phyloP scores from a whole-genome alignment of 1,284 basidiomycete genomes.

The Inonotus obliquus region DNA sequence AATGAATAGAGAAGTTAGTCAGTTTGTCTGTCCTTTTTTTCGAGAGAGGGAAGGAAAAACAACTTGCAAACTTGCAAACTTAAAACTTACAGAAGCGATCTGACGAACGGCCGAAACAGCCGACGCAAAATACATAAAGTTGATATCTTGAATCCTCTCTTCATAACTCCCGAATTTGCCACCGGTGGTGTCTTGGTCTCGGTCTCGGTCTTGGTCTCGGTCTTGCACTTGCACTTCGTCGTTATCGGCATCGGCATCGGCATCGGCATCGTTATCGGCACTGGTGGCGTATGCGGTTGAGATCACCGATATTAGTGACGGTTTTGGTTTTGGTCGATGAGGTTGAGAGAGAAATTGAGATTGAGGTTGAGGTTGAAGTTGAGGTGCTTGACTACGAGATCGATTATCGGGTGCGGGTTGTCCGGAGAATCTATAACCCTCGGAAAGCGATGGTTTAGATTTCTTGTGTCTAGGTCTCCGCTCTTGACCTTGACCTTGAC shows the following conservation, averaged over 20 bases:
- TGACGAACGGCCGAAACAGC: conserved; percentile 41
- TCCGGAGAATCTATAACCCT: neutral
- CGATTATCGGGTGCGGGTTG: too few relatives aligned
- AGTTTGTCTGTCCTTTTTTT: too few relatives aligned
- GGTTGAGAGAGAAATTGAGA: too few relatives aligned
- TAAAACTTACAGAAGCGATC: conserved; percentile 34
- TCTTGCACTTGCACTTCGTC: too few relatives aligned
- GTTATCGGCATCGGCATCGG: too few relatives aligned
- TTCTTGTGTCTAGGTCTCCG: neutral
- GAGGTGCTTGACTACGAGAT: neutral
- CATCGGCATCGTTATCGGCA: too few relatives aligned
- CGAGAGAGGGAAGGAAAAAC: too few relatives aligned
- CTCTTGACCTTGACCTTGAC: too few relatives aligned
- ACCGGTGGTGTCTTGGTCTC: neutral
- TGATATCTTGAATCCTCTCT: neutral
- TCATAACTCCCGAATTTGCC: neutral
- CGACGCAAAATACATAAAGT: conserved; percentile 44
- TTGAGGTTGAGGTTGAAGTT: too few relatives aligned
- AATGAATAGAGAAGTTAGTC: too few relatives aligned
- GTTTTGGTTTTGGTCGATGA: conserved; percentile 7
- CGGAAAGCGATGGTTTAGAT: neutral
- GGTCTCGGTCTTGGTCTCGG: conserved; percentile 23
- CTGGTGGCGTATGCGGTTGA: conserved; percentile 28
- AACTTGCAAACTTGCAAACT: too few relatives aligned
- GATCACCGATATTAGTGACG: conserved; percentile 16